Percentiles rank a stretch among this genome's conserved stretches.
These are phyloP conservation scores for Achaetomium macrosporum DNA, from an alignment of 2,329 filamentous ascomycete species.

Conservation along the genomic window DNA sequence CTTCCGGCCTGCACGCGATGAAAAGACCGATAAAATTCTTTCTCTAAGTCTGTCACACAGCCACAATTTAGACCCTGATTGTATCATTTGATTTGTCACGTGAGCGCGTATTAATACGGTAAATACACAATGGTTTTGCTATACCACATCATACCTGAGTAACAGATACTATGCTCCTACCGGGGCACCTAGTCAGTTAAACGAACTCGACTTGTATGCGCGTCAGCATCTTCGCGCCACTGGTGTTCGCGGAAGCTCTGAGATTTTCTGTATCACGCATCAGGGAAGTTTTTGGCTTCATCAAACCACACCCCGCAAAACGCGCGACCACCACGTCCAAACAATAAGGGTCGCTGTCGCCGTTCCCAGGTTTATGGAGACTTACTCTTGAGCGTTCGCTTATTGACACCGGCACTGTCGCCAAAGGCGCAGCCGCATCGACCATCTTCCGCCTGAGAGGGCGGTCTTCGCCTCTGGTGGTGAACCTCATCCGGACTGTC, in stretches of 20 bases:
- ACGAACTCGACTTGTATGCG: slow-evolving; percentile 8
- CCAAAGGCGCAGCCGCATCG: slow-evolving; percentile 11
- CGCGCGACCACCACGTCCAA: slow-evolving; percentile 22
- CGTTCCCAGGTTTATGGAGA: slow-evolving; percentile 10
- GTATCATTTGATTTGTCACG: slow-evolving; percentile 10
- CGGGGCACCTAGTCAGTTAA: slow-evolving; percentile 3
- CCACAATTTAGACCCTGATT: too few species aligned
- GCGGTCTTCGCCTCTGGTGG: slow-evolving; percentile 7
- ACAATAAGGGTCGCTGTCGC: slow-evolving; percentile 15
- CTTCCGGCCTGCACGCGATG: too few species aligned
- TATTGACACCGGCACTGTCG: slow-evolving; percentile 4
- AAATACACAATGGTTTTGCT: background rate
- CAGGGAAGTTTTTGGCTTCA: slow-evolving; percentile 21
- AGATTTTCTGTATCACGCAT: slow-evolving; percentile 23
- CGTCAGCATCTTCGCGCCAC: slow-evolving; percentile 20
- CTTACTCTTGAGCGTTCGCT: background rate
- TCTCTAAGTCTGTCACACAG: too few species aligned
- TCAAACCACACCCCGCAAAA: slow-evolving; percentile 13
- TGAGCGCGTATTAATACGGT: background rate
- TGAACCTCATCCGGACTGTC: slow-evolving; percentile 6
- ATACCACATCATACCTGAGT: too few species aligned
- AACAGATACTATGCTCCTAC: slow-evolving; percentile 1
- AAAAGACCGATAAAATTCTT: too few species aligned
- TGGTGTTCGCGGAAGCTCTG: slow-evolving; percentile 17
- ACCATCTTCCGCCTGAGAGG: slow-evolving; percentile 11